Evolutionary conservation across 1,139 yeast genomes (phyloP).

Genomic region (Suhomyces wounanorum): DNA sequence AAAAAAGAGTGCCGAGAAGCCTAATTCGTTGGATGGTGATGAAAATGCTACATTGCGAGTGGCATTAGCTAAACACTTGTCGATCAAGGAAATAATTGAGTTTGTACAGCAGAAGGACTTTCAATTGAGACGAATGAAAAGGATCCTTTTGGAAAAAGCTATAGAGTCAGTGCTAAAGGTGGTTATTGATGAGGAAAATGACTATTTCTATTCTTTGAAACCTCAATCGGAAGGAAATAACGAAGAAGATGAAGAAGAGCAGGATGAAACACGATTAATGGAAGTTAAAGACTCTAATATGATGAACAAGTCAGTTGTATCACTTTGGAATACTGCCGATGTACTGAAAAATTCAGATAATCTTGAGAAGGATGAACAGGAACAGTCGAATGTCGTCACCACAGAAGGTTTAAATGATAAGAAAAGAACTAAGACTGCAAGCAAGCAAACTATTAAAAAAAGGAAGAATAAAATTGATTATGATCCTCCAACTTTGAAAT

Average conservation of each 20-base stretch:
- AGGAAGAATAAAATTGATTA: conserved; percentile 56
- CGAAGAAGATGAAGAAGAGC: conserved; percentile 24
- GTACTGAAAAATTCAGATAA: neutral
- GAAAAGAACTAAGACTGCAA: conserved; percentile 34
- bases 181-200: conserved; percentile 44
- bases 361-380: conserved; percentile 11
- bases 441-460: conserved; percentile 31
- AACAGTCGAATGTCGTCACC: conserved; percentile 11
- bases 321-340: conserved; percentile 56
- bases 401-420: conserved; percentile 20
- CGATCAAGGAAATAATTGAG: conserved; percentile 49
- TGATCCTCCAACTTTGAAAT: conserved; percentile 66
- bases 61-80: conserved; percentile 63
- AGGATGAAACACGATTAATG: conserved; percentile 56
- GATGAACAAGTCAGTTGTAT: conserved; percentile 74
- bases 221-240: conserved; percentile 1
- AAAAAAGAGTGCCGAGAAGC: conserved; percentile 46
- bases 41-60: conserved; percentile 42
- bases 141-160: conserved; percentile 53
- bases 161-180: conserved; percentile 55
- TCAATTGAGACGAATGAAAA: conserved; percentile 68
- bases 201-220: conserved; percentile 36
- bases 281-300: conserved; percentile 59
- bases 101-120: conserved; percentile 63
- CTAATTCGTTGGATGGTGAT: conserved; percentile 13